Evolutionary conservation across 768 basidiomycete genomes (phyloP).

Genomic region (Tubosaeta sp.): DNA sequence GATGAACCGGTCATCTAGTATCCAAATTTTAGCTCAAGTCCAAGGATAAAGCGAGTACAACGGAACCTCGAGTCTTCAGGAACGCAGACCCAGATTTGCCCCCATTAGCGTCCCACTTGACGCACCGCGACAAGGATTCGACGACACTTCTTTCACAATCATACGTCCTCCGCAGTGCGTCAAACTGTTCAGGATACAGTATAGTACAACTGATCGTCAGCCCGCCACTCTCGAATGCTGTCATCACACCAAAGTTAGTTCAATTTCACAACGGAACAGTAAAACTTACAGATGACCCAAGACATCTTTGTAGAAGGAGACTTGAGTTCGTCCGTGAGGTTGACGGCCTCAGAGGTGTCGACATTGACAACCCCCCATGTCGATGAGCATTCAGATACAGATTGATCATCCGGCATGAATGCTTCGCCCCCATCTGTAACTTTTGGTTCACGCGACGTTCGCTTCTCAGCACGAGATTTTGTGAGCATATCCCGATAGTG

Average conservation of each 20-base stretch:
- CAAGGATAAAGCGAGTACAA: neutral
- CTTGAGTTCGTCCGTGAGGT: slow-evolving; percentile 73
- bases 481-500: slow-evolving; percentile 78
- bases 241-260: slow-evolving; percentile 4
- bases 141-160: slow-evolving; percentile 94
- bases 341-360: slow-evolving; percentile 57
- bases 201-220: slow-evolving; percentile 91
- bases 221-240: slow-evolving; percentile 88
- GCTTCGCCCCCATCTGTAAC: slow-evolving; percentile 68
- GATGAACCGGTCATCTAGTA: slow-evolving; percentile 92
- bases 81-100: slow-evolving; percentile 98
- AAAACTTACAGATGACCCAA: slow-evolving; percentile 71
- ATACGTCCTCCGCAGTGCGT: slow-evolving; percentile 86
- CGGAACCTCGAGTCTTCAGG: slow-evolving; percentile 84
- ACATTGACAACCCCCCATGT: slow-evolving; percentile 93
- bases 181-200: slow-evolving; percentile 95
- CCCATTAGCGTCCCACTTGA: slow-evolving; percentile 94
- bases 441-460: slow-evolving; percentile 53
- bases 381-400: slow-evolving; percentile 76
- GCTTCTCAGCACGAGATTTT: slow-evolving; percentile 74
- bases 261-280: neutral
- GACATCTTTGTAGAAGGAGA: slow-evolving; percentile 75
- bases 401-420: slow-evolving; percentile 91
- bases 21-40: neutral
- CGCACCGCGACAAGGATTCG: slow-evolving; percentile 87